Conservation (phyloP, 2,329 filamentous ascomycete genomes). For the Alternaria postmessia region DNA sequence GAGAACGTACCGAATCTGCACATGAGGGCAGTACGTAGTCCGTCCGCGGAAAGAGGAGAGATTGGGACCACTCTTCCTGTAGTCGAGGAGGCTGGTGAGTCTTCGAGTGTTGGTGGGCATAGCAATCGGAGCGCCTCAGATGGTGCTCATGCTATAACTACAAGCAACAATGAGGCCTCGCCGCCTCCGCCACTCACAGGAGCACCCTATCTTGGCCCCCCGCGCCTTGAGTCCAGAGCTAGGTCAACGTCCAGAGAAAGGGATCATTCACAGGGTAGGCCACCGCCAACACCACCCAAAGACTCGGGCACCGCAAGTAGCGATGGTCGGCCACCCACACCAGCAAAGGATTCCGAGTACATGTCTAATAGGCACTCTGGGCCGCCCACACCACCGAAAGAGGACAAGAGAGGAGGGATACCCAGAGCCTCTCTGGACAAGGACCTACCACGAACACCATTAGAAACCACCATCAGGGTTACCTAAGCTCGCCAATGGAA, state of each 20-base stretch:
- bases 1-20: constrained; percentile 69
- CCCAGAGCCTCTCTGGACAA: constrained; percentile 37
- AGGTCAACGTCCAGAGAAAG: constrained; percentile 26
- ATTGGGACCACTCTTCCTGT: constrained; percentile 74
- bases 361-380: constrained; percentile 36
- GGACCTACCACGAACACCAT: constrained; percentile 45
- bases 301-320: constrained; percentile 37
- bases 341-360: constrained; percentile 46
- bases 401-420: constrained; percentile 37
- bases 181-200: constrained; percentile 35
- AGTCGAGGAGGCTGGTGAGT: constrained; percentile 89
- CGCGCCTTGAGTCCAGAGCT: constrained; percentile 20
- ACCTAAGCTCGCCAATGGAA: constrained; percentile 25
- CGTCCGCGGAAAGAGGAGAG: constrained; percentile 64
- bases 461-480: constrained; percentile 46
- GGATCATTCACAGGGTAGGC: constrained; percentile 43
- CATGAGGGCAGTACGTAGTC: constrained; percentile 66
- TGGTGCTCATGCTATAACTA: constrained; percentile 11
- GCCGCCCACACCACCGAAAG: constrained; percentile 53
- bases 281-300: constrained; percentile 58
- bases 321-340: constrained; percentile 45
- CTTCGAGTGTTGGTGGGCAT: constrained; percentile 69
- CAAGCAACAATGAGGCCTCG: constrained; percentile 9
- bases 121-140: constrained; percentile 56
- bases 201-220: constrained; percentile 21